Evolutionary conservation across 495 filamentous ascomycete species (phyloP).

Genomic region (Xylaria intraflava): DNA sequence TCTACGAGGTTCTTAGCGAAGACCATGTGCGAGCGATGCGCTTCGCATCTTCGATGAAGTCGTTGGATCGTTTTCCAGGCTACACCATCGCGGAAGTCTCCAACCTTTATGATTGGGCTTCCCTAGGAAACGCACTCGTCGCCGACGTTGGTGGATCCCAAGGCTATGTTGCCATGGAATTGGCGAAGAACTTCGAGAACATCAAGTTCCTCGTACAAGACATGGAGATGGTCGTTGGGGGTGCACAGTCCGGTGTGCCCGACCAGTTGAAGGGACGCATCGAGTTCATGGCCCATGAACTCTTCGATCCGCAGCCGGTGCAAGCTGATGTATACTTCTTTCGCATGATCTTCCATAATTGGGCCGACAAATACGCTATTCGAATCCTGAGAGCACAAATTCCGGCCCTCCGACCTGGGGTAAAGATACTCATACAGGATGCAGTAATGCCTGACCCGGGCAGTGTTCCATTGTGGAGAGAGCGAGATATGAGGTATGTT

Average conservation of each 20-base stretch:
- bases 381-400: conserved; percentile 36
- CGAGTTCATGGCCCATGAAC: conserved; percentile 38
- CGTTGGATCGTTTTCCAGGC: conserved; percentile 10
- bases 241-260: conserved; percentile 7
- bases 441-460: conserved; percentile 25
- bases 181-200: conserved; percentile 10
- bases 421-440: conserved; percentile 40
- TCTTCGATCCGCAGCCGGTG: conserved; percentile 42
- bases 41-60: conserved; percentile 10
- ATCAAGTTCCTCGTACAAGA: conserved; percentile 15
- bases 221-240: conserved; percentile 3
- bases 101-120: conserved; percentile 18
- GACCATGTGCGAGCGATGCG: conserved; percentile 11
- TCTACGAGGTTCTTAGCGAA: conserved; percentile 19
- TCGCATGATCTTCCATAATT: conserved; percentile 45
- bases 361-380: conserved; percentile 33
- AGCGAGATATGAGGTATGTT: conserved; percentile 14
- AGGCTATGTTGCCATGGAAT: conserved; percentile 8
- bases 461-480: conserved; percentile 12
- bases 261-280: conserved; percentile 12
- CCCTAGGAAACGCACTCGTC: conserved; percentile 8
- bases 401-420: conserved; percentile 32
- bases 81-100: conserved; percentile 2
- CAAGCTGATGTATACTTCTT: conserved; percentile 48
- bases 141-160: conserved; percentile 10